These are phyloP conservation scores for Extremus antarcticus DNA, from an alignment of 495 filamentous ascomycete genomes.

Conservation along the genomic window DNA sequence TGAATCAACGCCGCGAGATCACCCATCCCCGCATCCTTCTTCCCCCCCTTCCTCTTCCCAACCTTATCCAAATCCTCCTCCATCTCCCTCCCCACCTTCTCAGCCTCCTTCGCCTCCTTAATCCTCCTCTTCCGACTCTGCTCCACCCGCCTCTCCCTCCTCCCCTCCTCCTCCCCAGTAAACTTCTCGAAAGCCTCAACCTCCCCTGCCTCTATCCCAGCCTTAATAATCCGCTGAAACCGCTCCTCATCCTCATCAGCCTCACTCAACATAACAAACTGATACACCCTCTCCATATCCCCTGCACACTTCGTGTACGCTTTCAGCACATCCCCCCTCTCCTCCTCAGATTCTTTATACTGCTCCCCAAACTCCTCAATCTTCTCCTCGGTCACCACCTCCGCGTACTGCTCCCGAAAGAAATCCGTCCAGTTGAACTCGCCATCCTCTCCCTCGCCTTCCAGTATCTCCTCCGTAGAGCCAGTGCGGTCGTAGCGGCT, in stretches of 20 bases:
- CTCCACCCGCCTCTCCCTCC: conserved; percentile 11
- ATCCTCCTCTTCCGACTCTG: conserved; percentile 14
- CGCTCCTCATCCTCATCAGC: conserved; percentile 77
- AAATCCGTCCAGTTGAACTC: conserved; percentile 86
- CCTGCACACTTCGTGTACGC: conserved; percentile 63
- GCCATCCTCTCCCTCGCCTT: conserved; percentile 56
- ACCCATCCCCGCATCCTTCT: conserved; percentile 27
- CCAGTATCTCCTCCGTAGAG: conserved; percentile 67
- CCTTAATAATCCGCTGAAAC: conserved; percentile 67
- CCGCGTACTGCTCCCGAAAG: conserved; percentile 69
- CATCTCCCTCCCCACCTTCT: conserved; percentile 58
- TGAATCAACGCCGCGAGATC: conserved; percentile 51
- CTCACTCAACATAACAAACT: conserved; percentile 73
- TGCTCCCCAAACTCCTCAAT: conserved; percentile 60
- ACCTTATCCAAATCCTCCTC: conserved; percentile 41
- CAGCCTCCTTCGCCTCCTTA: conserved; percentile 56
- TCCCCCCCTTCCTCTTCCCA: conserved; percentile 25
- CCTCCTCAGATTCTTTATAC: conserved; percentile 85
- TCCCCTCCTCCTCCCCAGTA: conserved; percentile 47
- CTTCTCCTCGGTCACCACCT: conserved; percentile 54
- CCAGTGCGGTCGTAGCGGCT: conserved; percentile 81
- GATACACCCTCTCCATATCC: conserved; percentile 63
- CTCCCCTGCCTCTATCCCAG: conserved; percentile 59
- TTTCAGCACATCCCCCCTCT: conserved; percentile 60
- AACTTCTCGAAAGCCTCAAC: conserved; percentile 58